phyloP scores from a whole-genome alignment of 1,284 basidiomycete species.

The Pseudozyma thailandica region DNA sequence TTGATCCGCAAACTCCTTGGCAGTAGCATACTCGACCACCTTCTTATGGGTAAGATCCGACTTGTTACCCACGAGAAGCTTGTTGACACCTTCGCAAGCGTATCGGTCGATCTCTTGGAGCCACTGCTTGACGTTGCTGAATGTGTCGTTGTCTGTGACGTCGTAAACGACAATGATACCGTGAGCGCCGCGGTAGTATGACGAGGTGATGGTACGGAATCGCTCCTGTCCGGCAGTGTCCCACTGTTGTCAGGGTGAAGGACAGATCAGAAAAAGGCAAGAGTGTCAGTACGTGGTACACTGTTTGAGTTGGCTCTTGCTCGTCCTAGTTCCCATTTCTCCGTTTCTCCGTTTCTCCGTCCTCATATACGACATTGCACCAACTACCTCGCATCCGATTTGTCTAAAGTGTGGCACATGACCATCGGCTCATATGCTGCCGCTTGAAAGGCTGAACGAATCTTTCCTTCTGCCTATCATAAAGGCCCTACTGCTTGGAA shows the following conservation, averaged over 20 bases:
- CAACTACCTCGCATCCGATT: too few relatives aligned
- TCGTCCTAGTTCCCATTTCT: too few relatives aligned
- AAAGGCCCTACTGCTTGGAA: too few relatives aligned
- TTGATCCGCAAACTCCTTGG: slow-evolving; percentile 76
- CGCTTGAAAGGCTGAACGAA: too few relatives aligned
- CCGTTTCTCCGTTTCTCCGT: too few relatives aligned
- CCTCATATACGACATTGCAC: too few relatives aligned
- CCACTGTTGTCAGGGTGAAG: slow-evolving; percentile 66
- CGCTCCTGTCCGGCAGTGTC: slow-evolving; percentile 68
- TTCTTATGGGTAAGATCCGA: slow-evolving; percentile 97
- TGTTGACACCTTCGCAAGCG: slow-evolving; percentile 98
- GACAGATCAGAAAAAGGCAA: neutral
- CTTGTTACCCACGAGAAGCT: slow-evolving; percentile 97
- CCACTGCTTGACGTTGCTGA: slow-evolving; percentile 99
- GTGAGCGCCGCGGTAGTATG: slow-evolving; percentile 92
- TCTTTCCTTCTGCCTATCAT: too few relatives aligned
- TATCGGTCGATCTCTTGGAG: slow-evolving; percentile 99
- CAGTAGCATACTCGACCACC: slow-evolving; percentile 95
- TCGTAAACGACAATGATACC: slow-evolving; percentile 98
- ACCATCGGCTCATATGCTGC: too few relatives aligned
- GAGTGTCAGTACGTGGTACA: slow-evolving; percentile 8
- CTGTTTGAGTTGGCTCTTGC: too few relatives aligned
- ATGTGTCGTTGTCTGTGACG: slow-evolving; percentile 91
- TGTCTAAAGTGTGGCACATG: too few relatives aligned
- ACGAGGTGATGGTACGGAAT: slow-evolving; percentile 85